Percentiles rank a stretch among this genome's conserved stretches.
Evolutionary conservation across 2,329 filamentous ascomycete genomes (phyloP).

Genomic region (Alternaria sp.): DNA sequence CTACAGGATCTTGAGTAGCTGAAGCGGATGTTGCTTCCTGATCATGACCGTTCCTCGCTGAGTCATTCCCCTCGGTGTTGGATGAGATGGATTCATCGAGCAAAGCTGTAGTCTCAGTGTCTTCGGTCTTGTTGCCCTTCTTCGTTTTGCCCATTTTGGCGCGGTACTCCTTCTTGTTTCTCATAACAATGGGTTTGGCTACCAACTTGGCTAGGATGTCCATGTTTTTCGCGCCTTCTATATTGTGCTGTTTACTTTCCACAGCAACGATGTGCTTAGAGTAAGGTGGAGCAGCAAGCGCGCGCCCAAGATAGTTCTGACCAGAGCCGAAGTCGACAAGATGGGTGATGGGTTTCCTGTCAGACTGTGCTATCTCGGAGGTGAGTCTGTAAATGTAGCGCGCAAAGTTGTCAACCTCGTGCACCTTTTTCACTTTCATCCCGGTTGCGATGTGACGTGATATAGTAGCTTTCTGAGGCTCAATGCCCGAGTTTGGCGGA

Average conservation of each 20-base stretch:
- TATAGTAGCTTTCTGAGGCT: slow-evolving; percentile 61
- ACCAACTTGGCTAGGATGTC: slow-evolving; percentile 83
- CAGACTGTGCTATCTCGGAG: slow-evolving; percentile 52
- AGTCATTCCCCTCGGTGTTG: neutral
- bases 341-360: slow-evolving; percentile 69
- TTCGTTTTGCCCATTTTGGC: slow-evolving; percentile 53
- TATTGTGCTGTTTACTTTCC: slow-evolving; percentile 85
- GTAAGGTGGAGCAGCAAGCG: slow-evolving; percentile 84
- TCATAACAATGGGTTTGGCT: slow-evolving; percentile 73
- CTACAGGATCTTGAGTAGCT: neutral
- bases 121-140: slow-evolving; percentile 45
- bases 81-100: neutral
- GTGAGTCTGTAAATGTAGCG: slow-evolving; percentile 77
- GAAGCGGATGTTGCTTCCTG: neutral
- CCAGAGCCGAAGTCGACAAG: slow-evolving; percentile 96
- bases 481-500: slow-evolving; percentile 26
- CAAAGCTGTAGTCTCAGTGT: slow-evolving; percentile 13
- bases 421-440: slow-evolving; percentile 95
- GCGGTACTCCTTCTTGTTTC: slow-evolving; percentile 82
- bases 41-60: neutral
- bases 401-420: slow-evolving; percentile 93
- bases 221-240: slow-evolving; percentile 80
- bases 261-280: slow-evolving; percentile 88
- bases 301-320: slow-evolving; percentile 92
- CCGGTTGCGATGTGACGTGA: slow-evolving; percentile 79